phyloP scores from a whole-genome alignment of 2,329 filamentous ascomycete species.

The Paraconiothyrium sp. region DNA sequence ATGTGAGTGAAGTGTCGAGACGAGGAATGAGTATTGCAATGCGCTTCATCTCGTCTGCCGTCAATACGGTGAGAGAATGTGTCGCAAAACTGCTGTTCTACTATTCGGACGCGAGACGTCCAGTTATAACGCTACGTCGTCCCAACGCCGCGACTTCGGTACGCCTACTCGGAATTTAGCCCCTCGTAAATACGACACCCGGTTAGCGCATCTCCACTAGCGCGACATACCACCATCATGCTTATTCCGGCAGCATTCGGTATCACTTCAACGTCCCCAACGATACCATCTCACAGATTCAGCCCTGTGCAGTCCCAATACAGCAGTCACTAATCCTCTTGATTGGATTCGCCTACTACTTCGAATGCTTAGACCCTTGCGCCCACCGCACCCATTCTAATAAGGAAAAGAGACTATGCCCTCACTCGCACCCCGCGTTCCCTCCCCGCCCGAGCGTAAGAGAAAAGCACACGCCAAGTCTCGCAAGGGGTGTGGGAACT shows the following conservation, averaged over 20 bases:
- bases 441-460: slow-evolving; percentile 27
- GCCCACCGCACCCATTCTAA: neutral
- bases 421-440: slow-evolving; percentile 22
- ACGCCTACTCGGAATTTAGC: neutral
- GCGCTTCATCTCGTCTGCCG: too few relatives aligned
- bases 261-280: neutral
- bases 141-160: too few relatives aligned
- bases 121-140: too few relatives aligned
- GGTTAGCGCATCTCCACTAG: slow-evolving; percentile 17
- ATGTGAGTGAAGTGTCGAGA: neutral
- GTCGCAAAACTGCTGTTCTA: too few relatives aligned
- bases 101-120: too few relatives aligned
- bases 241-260: slow-evolving; percentile 2
- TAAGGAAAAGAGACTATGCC: slow-evolving; percentile 23
- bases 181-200: slow-evolving; percentile 13
- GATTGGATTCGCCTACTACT: neutral
- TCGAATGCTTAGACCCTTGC: neutral
- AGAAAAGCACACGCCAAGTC: slow-evolving; percentile 62
- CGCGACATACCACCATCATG: neutral
- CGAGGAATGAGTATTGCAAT: too few relatives aligned
- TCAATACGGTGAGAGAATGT: too few relatives aligned
- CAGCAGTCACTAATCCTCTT: too few relatives aligned
- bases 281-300: neutral
- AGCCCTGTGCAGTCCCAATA: neutral
- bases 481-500: slow-evolving; percentile 64